Evolutionary conservation across 139 green algal genomes (phyloP).

Genomic region (Micractinium conductrix): DNA sequence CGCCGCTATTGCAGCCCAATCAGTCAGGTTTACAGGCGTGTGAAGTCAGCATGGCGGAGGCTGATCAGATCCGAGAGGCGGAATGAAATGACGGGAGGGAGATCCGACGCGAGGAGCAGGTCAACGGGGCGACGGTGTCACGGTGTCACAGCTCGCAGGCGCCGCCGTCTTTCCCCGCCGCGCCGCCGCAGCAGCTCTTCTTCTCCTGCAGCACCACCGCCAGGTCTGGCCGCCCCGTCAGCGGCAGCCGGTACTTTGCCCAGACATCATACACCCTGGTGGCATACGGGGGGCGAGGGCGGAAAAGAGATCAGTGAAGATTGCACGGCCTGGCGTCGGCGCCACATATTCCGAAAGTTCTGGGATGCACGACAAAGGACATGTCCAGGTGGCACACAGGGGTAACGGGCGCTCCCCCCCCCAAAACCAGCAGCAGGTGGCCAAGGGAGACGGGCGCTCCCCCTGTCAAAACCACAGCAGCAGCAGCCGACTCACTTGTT

Average conservation of each 20-base stretch:
- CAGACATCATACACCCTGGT: conserved; percentile 88
- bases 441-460: background rate
- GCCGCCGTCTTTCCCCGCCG: conserved; percentile 1
- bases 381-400: background rate
- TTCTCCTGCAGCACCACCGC: conserved; percentile 51
- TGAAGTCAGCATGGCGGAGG: no score
- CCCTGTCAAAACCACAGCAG: background rate
- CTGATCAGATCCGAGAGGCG: no score
- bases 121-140: no score
- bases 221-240: conserved; percentile 74
- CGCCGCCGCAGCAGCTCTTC: conserved; percentile 47
- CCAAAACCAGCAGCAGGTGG: background rate
- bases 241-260: conserved; percentile 77
- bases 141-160: background rate
- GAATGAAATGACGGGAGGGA: no score
- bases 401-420: background rate
- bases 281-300: background rate
- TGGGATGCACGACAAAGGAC: background rate
- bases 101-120: no score
- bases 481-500: conserved; percentile 10
- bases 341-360: background rate
- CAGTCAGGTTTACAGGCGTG: no score
- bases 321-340: background rate
- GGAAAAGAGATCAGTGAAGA: no score
- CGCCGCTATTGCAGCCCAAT: no score